These are phyloP conservation scores for Sporothrix variecibatus DNA, from an alignment of 2,329 filamentous ascomycete species.

Conservation along the genomic window DNA sequence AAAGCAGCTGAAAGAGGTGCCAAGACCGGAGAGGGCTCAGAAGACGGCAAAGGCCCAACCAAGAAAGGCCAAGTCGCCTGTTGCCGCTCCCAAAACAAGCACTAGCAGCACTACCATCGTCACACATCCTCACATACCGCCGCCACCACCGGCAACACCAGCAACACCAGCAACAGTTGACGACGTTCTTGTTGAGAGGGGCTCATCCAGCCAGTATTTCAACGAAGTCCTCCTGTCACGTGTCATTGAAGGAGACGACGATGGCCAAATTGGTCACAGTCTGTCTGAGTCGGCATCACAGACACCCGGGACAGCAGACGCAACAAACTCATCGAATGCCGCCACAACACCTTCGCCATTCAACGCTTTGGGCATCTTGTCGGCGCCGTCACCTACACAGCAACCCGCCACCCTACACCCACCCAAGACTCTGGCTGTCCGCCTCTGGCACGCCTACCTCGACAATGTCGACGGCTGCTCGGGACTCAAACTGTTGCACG, in stretches of 20 bases:
- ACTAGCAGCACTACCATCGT: background rate
- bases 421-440: background rate
- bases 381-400: background rate
- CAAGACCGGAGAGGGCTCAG: background rate
- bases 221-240: background rate
- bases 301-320: background rate
- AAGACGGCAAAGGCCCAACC: background rate
- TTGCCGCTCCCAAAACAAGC: background rate
- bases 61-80: background rate
- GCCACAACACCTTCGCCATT: background rate
- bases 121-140: background rate
- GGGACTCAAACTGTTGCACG: background rate
- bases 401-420: background rate
- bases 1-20: background rate
- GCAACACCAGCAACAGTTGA: background rate
- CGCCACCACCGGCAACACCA: too few relatives aligned
- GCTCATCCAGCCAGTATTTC: conserved; percentile 12
- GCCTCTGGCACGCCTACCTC: background rate
- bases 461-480: conserved; percentile 11
- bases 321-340: background rate
- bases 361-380: conserved; percentile 6
- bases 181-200: background rate
- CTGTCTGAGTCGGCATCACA: background rate
- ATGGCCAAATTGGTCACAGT: background rate
- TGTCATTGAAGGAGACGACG: background rate